Percentiles rank a stretch among this genome's conserved stretches.
Conservation (phyloP, 306 rosid species). For the Cucurbita pepo region DNA sequence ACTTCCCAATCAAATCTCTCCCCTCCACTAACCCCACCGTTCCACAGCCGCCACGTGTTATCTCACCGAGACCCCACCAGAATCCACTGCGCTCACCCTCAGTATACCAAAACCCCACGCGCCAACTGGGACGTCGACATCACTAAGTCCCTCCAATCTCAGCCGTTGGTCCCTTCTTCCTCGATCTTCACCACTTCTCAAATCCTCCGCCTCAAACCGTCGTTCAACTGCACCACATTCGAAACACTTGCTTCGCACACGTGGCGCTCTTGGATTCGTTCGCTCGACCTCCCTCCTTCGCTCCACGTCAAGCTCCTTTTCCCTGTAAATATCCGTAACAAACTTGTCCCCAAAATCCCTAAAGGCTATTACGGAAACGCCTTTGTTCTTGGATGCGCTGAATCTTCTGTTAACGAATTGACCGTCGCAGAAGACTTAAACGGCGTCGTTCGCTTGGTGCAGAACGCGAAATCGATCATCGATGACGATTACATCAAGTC, state of each 20-base stretch:
- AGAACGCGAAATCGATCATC: slow-evolving; percentile 30
- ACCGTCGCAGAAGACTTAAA: slow-evolving; percentile 12
- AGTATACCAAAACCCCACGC: slow-evolving; percentile 18
- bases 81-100: slow-evolving; percentile 18
- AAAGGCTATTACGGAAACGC: slow-evolving; percentile 60
- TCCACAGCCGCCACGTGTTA: slow-evolving; percentile 43
- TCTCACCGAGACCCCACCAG: slow-evolving; percentile 25
- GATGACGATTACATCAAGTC: slow-evolving; percentile 40
- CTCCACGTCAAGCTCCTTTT: slow-evolving; percentile 47
- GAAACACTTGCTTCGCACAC: slow-evolving; percentile 67
- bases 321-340: slow-evolving; percentile 39
- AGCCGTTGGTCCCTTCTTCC: slow-evolving; percentile 40
- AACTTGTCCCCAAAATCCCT: slow-evolving; percentile 26
- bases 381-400: slow-evolving; percentile 49
- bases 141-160: slow-evolving; percentile 40
- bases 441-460: slow-evolving; percentile 41
- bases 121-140: slow-evolving; percentile 10
- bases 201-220: slow-evolving; percentile 37
- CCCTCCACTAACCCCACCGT: slow-evolving; percentile 19
- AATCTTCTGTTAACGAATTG: slow-evolving; percentile 30
- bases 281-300: slow-evolving; percentile 22
- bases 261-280: slow-evolving; percentile 75
- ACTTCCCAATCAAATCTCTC: background rate
- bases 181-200: slow-evolving; percentile 28
- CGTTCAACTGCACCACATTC: slow-evolving; percentile 50